Base-by-base conservation (phyloP, 176 grass and related monocot genomes). In the Bonia amplexicaulis region DNA sequence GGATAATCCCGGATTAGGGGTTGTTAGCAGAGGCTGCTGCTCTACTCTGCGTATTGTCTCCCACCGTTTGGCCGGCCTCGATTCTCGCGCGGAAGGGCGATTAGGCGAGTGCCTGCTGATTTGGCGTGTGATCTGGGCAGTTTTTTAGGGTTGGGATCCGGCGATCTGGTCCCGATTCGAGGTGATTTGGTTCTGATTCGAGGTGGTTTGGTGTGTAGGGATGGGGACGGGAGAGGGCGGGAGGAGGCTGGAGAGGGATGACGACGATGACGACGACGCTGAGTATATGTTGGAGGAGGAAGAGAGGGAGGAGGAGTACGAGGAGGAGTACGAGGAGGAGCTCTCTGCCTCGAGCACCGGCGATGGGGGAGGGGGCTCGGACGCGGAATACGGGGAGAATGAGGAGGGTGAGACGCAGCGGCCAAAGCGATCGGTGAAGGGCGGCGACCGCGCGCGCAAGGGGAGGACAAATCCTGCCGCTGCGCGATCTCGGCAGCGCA, bases 141-240 rank as follows among this genome's bases (percentile, higher is more conserved):
- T 8, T 73, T 73, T 74, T 48, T 39, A 12, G 2, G 77, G 40
- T 35, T 47, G 74, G 80, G 69, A 87, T 87, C 84, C 69, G 76
- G 66, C 52, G 80, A 91, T 87, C 82, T 80, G 80, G 54, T 9
- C 33, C 64, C 42, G 71, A 17, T 73, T 87, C 25, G 3, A 1
- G 45, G 66, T 60, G 74, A 80, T 92, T 90, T 85, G 27, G 72
- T 71, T 78, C 84, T 78, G 81, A 94, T 78, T 84, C 47, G 46
- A 11, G 41, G 59, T 73, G 47, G 57, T 79, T 82, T 92, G 69
- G 63, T 62, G 58, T 75, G 78, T 23, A 73, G 82, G 73, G 14
- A 98, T 95, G 93, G 91, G 76, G 20, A 87, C 72, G 46, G 91
- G 89, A 35, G 87, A 85, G 73, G 72, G 82, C 59, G n/a, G 67